Evolutionary conservation across 208 protist species (phyloP), one percentile per base, ranked within the genome.

Genomic region (Leishmania aethiopica): DNA sequence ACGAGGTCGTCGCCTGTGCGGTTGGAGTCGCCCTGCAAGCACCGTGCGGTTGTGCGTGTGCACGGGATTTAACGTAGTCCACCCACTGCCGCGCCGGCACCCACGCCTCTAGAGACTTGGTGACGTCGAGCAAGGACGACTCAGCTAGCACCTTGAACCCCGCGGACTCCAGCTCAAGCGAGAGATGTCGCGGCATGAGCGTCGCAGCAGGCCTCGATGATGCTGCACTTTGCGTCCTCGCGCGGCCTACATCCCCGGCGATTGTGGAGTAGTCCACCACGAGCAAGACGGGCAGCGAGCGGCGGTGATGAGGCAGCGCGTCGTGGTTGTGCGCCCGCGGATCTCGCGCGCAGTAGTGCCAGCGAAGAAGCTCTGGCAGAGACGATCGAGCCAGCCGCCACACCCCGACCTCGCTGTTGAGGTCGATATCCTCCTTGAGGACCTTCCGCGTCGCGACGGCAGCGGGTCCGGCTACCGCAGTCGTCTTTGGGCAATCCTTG

Each of bases 271-370:
- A 86, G 76, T 97, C 95, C 25, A 95, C 81, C 69, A 97, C 89
- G 5, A 96, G 69, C 32, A 93, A 76, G 22, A 96, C 79, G 1
- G 89, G 80, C 40, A 95, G 80, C 1, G 74, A 80, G 32, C 95
- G 86, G 67, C 87, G 70, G 40, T 88, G 71, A 74, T 97, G 95
- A 19, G 90, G 90, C 59, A 96, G 32, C 2, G 84, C 87, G 87
- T 98, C 95, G 51, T 87, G 74, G 87, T 77, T 89, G 84, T 98
- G 95, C 37, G 93, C 93, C 32, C 95, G 91, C 7, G 95, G 95
- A 78, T 98, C 95, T 73, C 91, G 91, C 19, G 86, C 88, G 66
- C 82, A 84, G 84, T 96, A 96, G 62, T 94, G 88, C 92, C 93
- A 96, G 22, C 92, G 91, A 79, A 98, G 84, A 40, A 96, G 82